Evolutionary conservation across 371 early-diverging fungal species (phyloP), one percentile per base, ranked within the genome.

Genomic region (Blakeslea trispora): DNA sequence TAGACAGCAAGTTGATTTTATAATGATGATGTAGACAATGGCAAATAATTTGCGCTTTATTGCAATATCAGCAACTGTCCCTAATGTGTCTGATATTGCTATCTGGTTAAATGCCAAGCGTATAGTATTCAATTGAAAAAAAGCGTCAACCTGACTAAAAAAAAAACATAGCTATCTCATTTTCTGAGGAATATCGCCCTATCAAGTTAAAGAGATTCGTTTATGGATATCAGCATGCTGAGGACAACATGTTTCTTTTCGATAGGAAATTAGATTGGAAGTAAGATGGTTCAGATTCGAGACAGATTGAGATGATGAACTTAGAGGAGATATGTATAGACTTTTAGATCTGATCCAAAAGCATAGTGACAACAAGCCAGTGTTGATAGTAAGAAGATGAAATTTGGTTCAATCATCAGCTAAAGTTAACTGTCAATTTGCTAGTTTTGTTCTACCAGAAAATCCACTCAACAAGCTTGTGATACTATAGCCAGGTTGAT

Each of bases 1-100:
- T 49, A 21, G 34, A 43, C 1, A 5, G 13, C 13, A 39, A 21
- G 18, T 32, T 1, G 8, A 1, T 11, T 22, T 22, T 19, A 48
- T 7, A 18, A 9, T 23, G 34, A 37, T 40, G 7, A 22, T n/a
- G n/a, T 57, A 79, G 75, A 68, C 68, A 9, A 64, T 70, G 55
- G 44, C 57, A 10, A 47, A 51, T 34, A 40, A 53, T n/a, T 23
- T 74, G 22, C 61, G 74, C 22, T 66, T 64, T 45, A 64, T 95
- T 3, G 94, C 91, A 9, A 68, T 97, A 2, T 90, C 91, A 14
- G 96, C 96, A 1, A 94, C 95, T 0, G 81, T 94, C 11, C 95
- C 97, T 0, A 97, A 97, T 68, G 58, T 91, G 5, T 65, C 75
- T 4, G 93, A 94, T 63, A 80, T 97, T 39, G 91, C 88, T 0